A percentile compares a stretch with the other conserved stretches of the same genome.
Evolutionary conservation across 2,329 filamentous ascomycete genomes (phyloP).

Genomic region (Paecilomyces niveus): DNA sequence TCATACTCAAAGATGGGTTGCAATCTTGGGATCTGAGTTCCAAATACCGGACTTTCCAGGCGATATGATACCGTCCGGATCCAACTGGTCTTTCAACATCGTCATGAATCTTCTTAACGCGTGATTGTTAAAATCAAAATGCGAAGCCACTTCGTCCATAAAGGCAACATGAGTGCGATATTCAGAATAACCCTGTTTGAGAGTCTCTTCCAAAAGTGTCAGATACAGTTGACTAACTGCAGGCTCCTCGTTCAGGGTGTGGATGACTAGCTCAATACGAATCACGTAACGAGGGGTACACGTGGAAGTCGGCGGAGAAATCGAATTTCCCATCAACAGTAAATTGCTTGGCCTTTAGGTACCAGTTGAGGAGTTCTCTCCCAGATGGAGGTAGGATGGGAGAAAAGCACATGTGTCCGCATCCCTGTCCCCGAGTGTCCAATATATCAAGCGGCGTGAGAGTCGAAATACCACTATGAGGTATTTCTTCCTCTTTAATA

Average conservation of each 20-base stretch:
- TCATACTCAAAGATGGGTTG: no score
- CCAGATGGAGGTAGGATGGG: neutral
- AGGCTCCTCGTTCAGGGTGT: neutral
- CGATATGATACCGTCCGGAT: neutral
- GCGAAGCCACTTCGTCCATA: neutral
- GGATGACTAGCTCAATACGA: neutral
- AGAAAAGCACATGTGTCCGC: neutral
- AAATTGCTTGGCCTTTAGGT: neutral
- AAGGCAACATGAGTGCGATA: neutral
- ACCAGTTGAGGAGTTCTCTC: neutral
- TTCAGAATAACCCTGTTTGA: neutral
- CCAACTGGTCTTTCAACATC: neutral
- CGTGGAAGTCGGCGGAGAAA: neutral
- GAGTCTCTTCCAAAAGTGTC: no score
- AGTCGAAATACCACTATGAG: neutral
- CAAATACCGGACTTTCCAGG: neutral
- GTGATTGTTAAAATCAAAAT: neutral
- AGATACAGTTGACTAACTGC: no score
- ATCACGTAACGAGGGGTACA: neutral
- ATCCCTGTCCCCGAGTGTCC: neutral
- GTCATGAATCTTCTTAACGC: neutral
- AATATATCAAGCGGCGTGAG: neutral
- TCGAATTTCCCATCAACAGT: neutral
- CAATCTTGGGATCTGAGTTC: no score
- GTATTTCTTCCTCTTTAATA: neutral